These are phyloP conservation scores for Amphicarpaea edgeworthii DNA, from an alignment of 306 rosid species.

Conservation along the genomic window DNA sequence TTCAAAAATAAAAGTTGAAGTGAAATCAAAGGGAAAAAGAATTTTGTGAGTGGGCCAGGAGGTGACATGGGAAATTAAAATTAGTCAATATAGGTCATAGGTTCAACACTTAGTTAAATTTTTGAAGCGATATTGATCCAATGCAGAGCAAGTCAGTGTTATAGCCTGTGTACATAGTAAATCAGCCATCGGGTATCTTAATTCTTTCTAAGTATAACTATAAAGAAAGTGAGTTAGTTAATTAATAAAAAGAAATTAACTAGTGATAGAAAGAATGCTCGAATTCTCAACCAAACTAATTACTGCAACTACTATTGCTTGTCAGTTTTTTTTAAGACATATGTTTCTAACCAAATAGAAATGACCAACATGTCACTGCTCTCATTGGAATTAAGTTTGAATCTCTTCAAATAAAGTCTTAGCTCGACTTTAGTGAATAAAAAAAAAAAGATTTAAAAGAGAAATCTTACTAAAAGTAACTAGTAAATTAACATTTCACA, in stretches of 20 bases:
- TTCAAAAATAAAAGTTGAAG: not conserved
- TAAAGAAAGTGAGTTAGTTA: not conserved
- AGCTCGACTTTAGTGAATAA: no score
- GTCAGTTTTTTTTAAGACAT: not conserved
- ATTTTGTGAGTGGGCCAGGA: not conserved
- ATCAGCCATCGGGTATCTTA: not conserved
- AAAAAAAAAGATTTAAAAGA: no score
- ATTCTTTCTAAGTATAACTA: not conserved
- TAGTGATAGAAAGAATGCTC: not conserved
- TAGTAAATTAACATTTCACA: no score
- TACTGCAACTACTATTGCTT: not conserved
- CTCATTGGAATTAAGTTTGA: no score
- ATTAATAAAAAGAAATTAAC: not conserved
- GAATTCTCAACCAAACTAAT: not conserved
- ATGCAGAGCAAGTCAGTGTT: not conserved
- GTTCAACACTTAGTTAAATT: not conserved
- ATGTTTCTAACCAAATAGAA: no score
- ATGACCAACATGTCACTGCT: no score
- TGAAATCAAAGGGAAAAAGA: slow-evolving; percentile 5
- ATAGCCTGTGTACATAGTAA: not conserved
- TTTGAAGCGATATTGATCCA: not conserved
- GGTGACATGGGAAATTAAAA: not conserved
- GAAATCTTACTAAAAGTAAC: no score
- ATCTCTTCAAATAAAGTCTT: no score
- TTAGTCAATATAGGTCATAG: not conserved